These are phyloP conservation scores for Umbellularia californica DNA, from an alignment of 164 flowering plant species.

Conservation along the genomic window DNA sequence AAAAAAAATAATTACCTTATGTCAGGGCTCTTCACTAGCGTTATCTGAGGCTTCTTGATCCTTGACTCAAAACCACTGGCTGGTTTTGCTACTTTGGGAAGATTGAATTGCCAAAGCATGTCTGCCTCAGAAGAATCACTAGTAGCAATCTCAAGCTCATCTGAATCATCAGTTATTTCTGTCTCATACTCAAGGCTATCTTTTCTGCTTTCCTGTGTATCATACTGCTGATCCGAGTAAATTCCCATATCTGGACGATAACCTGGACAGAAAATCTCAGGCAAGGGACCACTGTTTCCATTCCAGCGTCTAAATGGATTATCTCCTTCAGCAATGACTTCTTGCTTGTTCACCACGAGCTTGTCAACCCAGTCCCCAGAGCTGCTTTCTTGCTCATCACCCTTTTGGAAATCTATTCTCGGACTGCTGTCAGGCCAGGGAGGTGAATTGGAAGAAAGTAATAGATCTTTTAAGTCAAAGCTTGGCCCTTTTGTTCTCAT, in stretches of 20 bases:
- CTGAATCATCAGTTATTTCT: constrained; percentile 52
- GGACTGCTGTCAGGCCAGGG: constrained; percentile 48
- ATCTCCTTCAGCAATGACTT: constrained; percentile 29
- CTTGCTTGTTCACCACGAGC: constrained; percentile 91
- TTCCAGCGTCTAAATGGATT: constrained; percentile 41
- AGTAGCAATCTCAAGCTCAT: constrained; percentile 76
- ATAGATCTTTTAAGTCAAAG: constrained; percentile 68
- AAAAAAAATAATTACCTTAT: constrained; percentile 37
- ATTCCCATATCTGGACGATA: constrained; percentile 41
- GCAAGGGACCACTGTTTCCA: constrained; percentile 38
- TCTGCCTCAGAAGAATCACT: constrained; percentile 90
- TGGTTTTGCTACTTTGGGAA: constrained; percentile 42
- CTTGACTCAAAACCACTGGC: constrained; percentile 44
- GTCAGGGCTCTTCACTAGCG: constrained; percentile 48
- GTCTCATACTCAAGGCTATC: constrained; percentile 36
- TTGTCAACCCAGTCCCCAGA: constrained; percentile 90
- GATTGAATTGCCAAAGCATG: constrained; percentile 79
- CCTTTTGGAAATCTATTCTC: constrained; percentile 28
- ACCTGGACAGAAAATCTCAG: constrained; percentile 53
- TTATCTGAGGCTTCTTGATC: constrained; percentile 43
- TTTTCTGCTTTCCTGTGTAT: constrained; percentile 15
- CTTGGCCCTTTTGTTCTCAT: constrained; percentile 48
- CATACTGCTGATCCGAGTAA: constrained; percentile 5
- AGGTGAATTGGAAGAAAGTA: constrained; percentile 43
- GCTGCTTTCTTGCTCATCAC: constrained; percentile 55